phyloP scores from a whole-genome alignment of 257 asterid genomes.

The Solanum bulbocastanum region DNA sequence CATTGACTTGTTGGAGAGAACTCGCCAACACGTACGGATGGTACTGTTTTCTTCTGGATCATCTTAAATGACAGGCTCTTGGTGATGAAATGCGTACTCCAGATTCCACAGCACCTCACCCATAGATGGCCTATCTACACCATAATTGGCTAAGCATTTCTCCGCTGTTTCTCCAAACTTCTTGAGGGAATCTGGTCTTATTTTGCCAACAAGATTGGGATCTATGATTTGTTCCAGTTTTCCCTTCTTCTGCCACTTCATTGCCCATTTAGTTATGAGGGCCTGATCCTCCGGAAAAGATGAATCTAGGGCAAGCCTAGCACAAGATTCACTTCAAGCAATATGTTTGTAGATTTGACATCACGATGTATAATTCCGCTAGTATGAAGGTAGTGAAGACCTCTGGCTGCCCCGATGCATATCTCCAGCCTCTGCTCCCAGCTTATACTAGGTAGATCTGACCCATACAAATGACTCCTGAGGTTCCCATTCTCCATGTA shows the following conservation, averaged over 20 bases:
- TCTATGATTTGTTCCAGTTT: not conserved
- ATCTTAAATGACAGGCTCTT: no score
- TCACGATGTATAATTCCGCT: no score
- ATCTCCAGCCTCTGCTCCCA: not conserved
- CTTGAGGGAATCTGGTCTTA: not conserved
- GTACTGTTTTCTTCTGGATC: no score
- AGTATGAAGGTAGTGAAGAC: not conserved
- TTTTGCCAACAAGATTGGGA: not conserved
- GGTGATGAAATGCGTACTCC: no score
- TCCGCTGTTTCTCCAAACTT: not conserved
- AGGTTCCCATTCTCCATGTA: not conserved
- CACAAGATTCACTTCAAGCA: not conserved
- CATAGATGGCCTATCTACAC: no score
- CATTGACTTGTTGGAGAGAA: no score
- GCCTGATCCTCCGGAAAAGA: not conserved
- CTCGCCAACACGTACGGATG: no score
- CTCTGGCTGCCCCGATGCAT: not conserved
- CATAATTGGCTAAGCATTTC: no score
- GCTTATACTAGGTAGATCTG: not conserved
- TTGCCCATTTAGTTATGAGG: not conserved
- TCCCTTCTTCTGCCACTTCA: not conserved
- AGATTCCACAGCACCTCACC: no score
- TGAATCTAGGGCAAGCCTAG: rapidly evolving
- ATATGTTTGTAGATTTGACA: no score
- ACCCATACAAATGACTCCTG: not conserved